Evolutionary conservation across 73 alveolate species (phyloP), one percentile per base, ranked within the genome.

Genomic region (Tetrahymena thermophila): DNA sequence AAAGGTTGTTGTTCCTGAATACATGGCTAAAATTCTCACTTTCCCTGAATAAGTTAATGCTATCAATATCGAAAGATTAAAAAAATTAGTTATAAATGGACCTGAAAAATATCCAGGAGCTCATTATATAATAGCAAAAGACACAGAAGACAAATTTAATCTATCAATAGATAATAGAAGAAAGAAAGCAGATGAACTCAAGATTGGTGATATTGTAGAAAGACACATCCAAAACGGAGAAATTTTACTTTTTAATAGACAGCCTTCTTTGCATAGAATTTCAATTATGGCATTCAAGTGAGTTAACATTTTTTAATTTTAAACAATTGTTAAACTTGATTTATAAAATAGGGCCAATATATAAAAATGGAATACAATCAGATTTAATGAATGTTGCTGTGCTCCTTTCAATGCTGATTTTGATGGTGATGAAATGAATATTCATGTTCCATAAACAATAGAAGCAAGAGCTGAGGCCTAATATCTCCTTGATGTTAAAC

Each of bases 361-460:
- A 8, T 98, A 99, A 98, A 99, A 99, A 85, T 98, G 99, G 98
- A 98, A 99, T 94, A 99, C 99, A 42, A 96, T 99, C 40, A 97
- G 99, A 93, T 99, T 99, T 93, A 99, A 99, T 97, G 99, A 98
- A 96, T 97, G 99, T 97, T 98, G 97, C 85, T 99, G 99, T 97
- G 97, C 99, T 11, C 99, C 99, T 23, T 99, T 98, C 98, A 99
- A 99, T 96, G 99, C 99, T 13, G 99, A 99, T 97, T 99, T 99
- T 96, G 99, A 99, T 97, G 99, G 99, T 19, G 99, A 99, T 97
- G 99, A 99, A 97, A 99, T 99, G 99, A 99, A 99, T 96, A 98
- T 99, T 71, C 99, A 99, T 97, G 95, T 99, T 58, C 99, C 99
- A 21, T 98, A 99, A 96, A 98, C 99, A n/a, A 98, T 98, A 93